phyloP scores from a whole-genome alignment of 768 basidiomycete species.

The Paxillus rubicundulus region DNA sequence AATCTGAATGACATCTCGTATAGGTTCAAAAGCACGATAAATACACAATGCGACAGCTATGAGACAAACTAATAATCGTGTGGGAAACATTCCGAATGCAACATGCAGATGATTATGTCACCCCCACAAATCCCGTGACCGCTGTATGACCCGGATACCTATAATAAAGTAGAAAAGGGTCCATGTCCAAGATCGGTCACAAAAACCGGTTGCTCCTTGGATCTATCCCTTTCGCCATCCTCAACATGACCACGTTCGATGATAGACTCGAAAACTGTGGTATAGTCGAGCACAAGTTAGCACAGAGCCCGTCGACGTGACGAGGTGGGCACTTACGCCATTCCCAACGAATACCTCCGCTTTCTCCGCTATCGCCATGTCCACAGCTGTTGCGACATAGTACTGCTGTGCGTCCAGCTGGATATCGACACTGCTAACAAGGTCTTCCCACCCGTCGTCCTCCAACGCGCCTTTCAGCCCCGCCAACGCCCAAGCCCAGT shows the following conservation, averaged over 20 bases:
- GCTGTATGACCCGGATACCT: not conserved
- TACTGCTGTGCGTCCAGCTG: constrained; percentile 44
- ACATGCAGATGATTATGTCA: too few relatives aligned
- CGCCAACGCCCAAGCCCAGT: constrained; percentile 42
- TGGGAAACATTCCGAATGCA: too few relatives aligned
- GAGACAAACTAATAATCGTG: too few relatives aligned
- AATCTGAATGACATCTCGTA: too few relatives aligned
- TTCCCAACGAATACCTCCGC: constrained; percentile 63
- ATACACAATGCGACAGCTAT: too few relatives aligned
- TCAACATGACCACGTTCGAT: constrained; percentile 48
- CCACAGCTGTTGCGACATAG: constrained; percentile 50
- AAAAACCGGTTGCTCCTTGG: constrained; percentile 40
- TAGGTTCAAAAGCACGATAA: too few relatives aligned
- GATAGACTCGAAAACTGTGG: constrained; percentile 46
- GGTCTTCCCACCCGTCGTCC: constrained; percentile 50
- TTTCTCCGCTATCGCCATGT: constrained; percentile 57
- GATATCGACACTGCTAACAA: constrained; percentile 42
- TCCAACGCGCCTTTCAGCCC: constrained; percentile 37
- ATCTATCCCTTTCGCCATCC: constrained; percentile 44
- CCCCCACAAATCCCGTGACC: too few relatives aligned
- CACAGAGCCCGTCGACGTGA: not conserved
- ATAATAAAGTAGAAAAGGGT: not conserved
- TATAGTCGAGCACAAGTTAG: not conserved
- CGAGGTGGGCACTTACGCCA: constrained; percentile 42
- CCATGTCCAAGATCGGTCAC: constrained; percentile 18